A percentile compares a stretch with the other conserved stretches of the same genome.
Evolutionary conservation across 805 yeast genomes (phyloP).

Genomic region (Torulaspora delbrueckii): DNA sequence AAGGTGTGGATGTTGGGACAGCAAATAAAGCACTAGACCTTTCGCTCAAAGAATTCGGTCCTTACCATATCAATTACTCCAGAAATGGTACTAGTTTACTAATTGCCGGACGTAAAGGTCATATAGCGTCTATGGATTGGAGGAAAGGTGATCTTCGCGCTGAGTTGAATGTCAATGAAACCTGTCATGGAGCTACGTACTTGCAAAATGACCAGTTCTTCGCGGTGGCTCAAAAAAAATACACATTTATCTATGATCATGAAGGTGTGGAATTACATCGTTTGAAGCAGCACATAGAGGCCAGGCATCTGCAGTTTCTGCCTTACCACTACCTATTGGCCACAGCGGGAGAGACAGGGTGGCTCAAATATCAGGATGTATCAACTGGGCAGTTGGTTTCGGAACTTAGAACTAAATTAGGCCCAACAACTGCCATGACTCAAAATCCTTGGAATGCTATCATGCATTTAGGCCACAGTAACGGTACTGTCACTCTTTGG

Average conservation of each 20-base stretch:
- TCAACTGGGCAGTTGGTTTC: slow-evolving; percentile 84
- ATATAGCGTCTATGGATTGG: slow-evolving; percentile 95
- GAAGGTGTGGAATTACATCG: slow-evolving; percentile 90
- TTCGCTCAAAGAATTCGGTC: slow-evolving; percentile 73
- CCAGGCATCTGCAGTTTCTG: slow-evolving; percentile 74
- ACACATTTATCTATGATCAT: slow-evolving; percentile 86
- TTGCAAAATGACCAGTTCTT: slow-evolving; percentile 88
- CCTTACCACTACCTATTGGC: slow-evolving; percentile 89
- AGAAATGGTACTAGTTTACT: slow-evolving; percentile 83
- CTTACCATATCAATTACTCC: slow-evolving; percentile 75
- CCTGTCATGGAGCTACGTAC: slow-evolving; percentile 84
- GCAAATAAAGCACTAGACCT: slow-evolving; percentile 71
- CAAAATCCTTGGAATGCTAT: slow-evolving; percentile 97
- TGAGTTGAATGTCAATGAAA: slow-evolving; percentile 81
- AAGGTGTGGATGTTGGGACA: slow-evolving; percentile 72
- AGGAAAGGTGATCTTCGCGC: slow-evolving; percentile 74
- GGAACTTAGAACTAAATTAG: slow-evolving; percentile 80
- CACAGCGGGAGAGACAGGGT: slow-evolving; percentile 86
- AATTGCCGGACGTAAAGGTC: slow-evolving; percentile 88
- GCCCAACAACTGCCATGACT: slow-evolving; percentile 82
- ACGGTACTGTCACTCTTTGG: slow-evolving; percentile 92
- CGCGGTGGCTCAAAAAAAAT: slow-evolving; percentile 96
- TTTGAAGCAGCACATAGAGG: slow-evolving; percentile 83
- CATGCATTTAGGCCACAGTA: slow-evolving; percentile 86
- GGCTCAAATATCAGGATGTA: slow-evolving; percentile 87